Base-by-base conservation (phyloP, 306 rosid species). In the Prunus padus region DNA sequence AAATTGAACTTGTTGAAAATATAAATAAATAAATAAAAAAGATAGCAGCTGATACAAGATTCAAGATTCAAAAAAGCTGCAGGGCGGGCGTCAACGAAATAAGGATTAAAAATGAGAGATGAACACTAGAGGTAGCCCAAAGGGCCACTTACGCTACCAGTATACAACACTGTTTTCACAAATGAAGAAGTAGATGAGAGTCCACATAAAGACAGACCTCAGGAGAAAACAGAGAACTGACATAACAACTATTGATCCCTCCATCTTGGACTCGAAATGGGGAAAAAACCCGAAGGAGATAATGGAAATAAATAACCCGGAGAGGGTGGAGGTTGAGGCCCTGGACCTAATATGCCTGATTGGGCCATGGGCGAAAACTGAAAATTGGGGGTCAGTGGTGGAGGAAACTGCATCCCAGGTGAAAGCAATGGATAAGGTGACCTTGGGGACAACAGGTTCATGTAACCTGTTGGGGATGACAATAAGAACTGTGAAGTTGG, bases 331-430 rank as follows among this genome's bases (percentile, higher is more conserved):
- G 83, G 95, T 64, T 86, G 94, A 67, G 98, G 97, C 63, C 97
- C 98, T 15, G 98, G 98, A 47, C 98, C 98, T 70, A 93, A 87
- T 80, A 91, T 82, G 84, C 98, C 94, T 0, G 96, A 73, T 47
- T 93, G 98, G 3, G 70, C 90, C 85, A 89, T 80, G 50, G 89
- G 86, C 68, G 92, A 87, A 82, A 91, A 89, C n/a, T 86, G 81
- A 75, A 91, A 94, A 84, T 89, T 90, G 25, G 98, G 94, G 57
- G 96, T 85, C 76, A 88, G 57, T 0, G 90, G 91, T 18, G 88
- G 86, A 71, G 93, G 89, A 73, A 91, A 94, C 73, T 85, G 98
- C 44, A 87, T 56, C 77, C 98, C 98, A 26, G 97, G 98, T 26
- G 96, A 94, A 72, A 89, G 78, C 65, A 88, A 83, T 0, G 91